These are phyloP conservation scores for Eutrema salsugineum DNA, from an alignment of 441 rosid genomes.

Conservation along the genomic window DNA sequence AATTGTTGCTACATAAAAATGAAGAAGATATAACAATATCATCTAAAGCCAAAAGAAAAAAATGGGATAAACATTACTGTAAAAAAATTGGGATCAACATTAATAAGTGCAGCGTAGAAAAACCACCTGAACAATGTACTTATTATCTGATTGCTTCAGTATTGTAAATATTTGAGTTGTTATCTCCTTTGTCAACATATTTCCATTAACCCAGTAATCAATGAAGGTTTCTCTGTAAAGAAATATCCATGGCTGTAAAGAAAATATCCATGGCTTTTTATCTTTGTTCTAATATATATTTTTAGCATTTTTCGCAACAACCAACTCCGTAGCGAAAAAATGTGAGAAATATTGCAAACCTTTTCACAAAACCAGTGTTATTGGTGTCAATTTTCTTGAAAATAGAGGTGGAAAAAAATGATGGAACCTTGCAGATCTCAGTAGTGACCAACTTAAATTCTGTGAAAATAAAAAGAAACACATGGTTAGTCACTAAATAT, in stretches of 20 bases:
- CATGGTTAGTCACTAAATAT: slow-evolving; percentile 16
- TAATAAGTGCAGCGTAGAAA: background rate
- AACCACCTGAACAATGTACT: slow-evolving; percentile 77
- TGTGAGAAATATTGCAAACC: slow-evolving; percentile 42
- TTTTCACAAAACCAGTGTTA: slow-evolving; percentile 61
- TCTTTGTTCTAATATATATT: background rate
- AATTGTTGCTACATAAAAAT: background rate
- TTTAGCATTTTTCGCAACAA: background rate
- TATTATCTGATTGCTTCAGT: slow-evolving; percentile 78
- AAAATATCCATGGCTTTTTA: background rate
- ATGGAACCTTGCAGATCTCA: slow-evolving; percentile 97
- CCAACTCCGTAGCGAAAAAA: background rate
- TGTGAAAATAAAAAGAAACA: slow-evolving; percentile 28
- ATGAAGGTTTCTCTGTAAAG: slow-evolving; percentile 74
- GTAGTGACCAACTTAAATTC: slow-evolving; percentile 84
- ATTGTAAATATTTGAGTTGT: slow-evolving; percentile 74
- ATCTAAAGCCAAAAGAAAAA: background rate
- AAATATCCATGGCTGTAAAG: slow-evolving; percentile 11
- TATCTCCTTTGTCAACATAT: slow-evolving; percentile 73
- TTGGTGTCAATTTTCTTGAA: slow-evolving; percentile 77
- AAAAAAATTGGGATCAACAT: too few species aligned
- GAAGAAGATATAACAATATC: background rate
- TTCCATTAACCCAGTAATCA: slow-evolving; percentile 85
- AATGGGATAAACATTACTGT: too few species aligned
- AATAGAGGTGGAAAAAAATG: slow-evolving; percentile 74